A percentile compares a stretch with the other conserved stretches of the same genome.
These are phyloP conservation scores for Macrolepiota albuminosa DNA, from an alignment of 768 basidiomycete genomes.

Conservation along the genomic window DNA sequence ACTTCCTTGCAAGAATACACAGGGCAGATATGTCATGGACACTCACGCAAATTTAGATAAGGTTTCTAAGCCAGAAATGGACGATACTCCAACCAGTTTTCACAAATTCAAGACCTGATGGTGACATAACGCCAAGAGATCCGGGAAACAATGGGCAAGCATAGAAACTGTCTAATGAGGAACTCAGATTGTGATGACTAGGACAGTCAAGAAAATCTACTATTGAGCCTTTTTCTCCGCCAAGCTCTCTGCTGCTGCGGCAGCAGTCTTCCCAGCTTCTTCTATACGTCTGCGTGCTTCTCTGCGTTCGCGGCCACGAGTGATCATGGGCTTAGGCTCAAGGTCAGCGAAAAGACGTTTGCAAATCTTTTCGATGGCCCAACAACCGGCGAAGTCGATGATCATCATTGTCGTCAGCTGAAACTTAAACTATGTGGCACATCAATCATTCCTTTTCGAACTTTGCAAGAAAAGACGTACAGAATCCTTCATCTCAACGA, in stretches of 20 bases:
- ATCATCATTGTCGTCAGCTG: conserved; percentile 78
- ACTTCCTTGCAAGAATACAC: background rate
- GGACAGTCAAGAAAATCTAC: conserved; percentile 5
- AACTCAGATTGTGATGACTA: background rate
- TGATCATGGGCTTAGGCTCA: conserved; percentile 81
- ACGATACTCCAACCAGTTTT: background rate
- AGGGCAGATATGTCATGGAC: background rate
- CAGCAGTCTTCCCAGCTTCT: conserved; percentile 13
- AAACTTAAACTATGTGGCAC: conserved; percentile 66
- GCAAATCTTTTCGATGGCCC: conserved; percentile 74
- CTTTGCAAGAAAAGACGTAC: conserved; percentile 42
- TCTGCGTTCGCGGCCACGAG: conserved; percentile 82
- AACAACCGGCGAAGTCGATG: conserved; percentile 86
- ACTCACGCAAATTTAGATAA: background rate
- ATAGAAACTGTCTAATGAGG: background rate
- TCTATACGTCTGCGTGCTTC: conserved; percentile 44
- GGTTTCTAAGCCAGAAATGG: background rate
- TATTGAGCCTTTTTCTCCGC: conserved; percentile 21
- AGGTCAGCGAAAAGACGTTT: conserved; percentile 86
- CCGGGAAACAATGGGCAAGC: background rate
- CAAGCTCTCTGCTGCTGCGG: conserved; percentile 1
- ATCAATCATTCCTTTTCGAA: background rate
- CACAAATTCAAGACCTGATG: background rate
- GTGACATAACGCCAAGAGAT: background rate
- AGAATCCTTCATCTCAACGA: conserved; percentile 78